Conservation (phyloP, 352 stramenopile species). For the Globisporangium nunn region DNA sequence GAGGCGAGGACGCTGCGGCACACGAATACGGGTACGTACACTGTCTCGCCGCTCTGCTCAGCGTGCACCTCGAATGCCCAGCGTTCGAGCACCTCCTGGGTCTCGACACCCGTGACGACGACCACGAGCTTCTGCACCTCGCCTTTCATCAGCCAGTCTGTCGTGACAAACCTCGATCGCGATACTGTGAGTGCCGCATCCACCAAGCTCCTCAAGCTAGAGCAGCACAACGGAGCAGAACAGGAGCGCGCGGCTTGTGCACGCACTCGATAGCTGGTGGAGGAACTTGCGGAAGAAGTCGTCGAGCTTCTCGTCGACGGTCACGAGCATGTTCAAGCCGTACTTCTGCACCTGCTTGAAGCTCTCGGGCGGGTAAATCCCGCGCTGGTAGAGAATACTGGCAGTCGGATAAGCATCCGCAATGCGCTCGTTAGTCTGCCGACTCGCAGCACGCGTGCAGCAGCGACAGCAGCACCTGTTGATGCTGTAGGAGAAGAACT, state of each 20-base stretch:
- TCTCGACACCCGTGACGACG: slow-evolving; percentile 96
- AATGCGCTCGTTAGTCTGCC: not conserved
- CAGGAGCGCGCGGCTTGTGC: not conserved
- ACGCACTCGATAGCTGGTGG: slow-evolving; percentile 79
- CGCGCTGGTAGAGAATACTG: slow-evolving; percentile 92
- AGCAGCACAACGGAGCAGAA: not conserved
- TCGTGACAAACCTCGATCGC: not conserved
- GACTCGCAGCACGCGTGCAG: not conserved
- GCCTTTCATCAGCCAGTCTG: slow-evolving; percentile 92
- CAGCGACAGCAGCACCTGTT: slow-evolving; percentile 77
- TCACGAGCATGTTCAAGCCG: slow-evolving; percentile 97
- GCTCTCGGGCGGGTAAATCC: slow-evolving; percentile 98
- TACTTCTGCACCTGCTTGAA: slow-evolving; percentile 98
- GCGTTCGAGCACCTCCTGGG: slow-evolving; percentile 95
- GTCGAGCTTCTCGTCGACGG: slow-evolving; percentile 93
- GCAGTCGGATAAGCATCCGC: not conserved
- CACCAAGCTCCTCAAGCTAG: too few relatives aligned
- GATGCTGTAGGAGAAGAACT: slow-evolving; percentile 99
- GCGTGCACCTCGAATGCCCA: slow-evolving; percentile 98
- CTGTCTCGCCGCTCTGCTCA: slow-evolving; percentile 29
- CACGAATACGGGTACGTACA: slow-evolving; percentile 16
- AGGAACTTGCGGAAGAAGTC: slow-evolving; percentile 95
- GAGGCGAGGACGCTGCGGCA: not conserved
- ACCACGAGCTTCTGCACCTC: slow-evolving; percentile 97
- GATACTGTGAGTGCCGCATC: not conserved